Evolutionary conservation across 345 rosid genomes (phyloP).

Genomic region (Eucalyptus albens): DNA sequence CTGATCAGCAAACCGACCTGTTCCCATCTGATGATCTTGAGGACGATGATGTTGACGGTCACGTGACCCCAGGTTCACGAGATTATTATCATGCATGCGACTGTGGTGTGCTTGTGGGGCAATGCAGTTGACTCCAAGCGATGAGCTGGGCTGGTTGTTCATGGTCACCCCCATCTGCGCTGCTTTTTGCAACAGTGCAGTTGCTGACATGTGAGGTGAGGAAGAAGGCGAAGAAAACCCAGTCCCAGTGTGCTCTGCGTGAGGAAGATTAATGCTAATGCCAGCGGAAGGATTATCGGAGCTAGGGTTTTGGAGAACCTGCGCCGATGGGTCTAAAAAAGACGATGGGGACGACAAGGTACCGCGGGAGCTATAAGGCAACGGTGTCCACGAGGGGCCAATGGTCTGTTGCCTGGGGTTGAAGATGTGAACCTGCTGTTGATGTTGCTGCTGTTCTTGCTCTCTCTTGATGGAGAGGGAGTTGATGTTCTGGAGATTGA

Average conservation of each 20-base stretch:
- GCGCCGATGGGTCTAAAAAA: background rate
- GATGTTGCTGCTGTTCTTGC: slow-evolving; percentile 1
- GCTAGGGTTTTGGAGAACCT: background rate
- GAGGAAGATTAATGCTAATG: background rate
- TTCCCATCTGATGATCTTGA: background rate
- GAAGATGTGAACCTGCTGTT: background rate
- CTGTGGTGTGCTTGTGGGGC: slow-evolving; percentile 1
- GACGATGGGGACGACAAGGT: background rate
- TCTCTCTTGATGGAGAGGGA: slow-evolving; percentile 20
- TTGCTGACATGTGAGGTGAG: slow-evolving; percentile 27
- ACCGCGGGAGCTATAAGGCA: background rate
- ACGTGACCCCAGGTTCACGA: slow-evolving; percentile 12
- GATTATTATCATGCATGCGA: background rate
- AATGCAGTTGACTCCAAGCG: background rate
- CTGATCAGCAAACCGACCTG: background rate
- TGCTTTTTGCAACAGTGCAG: slow-evolving; percentile 34
- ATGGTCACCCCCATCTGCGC: slow-evolving; percentile 29
- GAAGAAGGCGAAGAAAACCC: background rate
- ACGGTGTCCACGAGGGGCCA: background rate
- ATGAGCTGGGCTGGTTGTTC: slow-evolving; percentile 9
- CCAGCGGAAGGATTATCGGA: background rate
- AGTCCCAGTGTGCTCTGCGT: background rate
- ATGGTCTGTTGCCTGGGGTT: background rate
- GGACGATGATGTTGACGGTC: background rate
- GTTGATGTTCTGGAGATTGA: background rate